Conservation (phyloP, 2,329 filamentous ascomycete species). For the Aspergillus candidus region DNA sequence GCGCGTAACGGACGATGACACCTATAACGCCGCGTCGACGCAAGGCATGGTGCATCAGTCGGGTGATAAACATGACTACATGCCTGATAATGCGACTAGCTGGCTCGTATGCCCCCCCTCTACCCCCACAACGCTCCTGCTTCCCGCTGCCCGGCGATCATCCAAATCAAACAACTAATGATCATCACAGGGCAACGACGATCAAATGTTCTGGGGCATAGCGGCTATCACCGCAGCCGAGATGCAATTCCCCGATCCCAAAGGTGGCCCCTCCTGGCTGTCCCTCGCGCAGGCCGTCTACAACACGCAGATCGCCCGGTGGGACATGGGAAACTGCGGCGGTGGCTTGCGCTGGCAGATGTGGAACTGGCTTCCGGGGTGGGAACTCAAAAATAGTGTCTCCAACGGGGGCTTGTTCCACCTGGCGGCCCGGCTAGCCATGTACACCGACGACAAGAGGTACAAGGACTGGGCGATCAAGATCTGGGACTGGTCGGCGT, state of each 20-base stretch:
- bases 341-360: conserved; percentile 79
- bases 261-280: conserved; percentile 63
- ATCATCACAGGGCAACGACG: conserved; percentile 40
- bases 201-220: conserved; percentile 71
- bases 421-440: conserved; percentile 65
- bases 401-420: conserved; percentile 75
- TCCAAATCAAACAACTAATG: conserved; percentile 29
- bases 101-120: too few relatives aligned
- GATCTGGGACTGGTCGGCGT: conserved; percentile 55
- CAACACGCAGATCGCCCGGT: conserved; percentile 64
- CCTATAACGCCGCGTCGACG: conserved; percentile 62
- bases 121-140: too few relatives aligned
- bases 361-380: conserved; percentile 65
- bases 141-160: too few relatives aligned
- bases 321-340: conserved; percentile 58
- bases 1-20: conserved; percentile 67
- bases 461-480: conserved; percentile 57
- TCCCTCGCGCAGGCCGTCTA: conserved; percentile 69
- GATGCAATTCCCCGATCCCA: conserved; percentile 64
- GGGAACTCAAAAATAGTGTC: conserved; percentile 74
- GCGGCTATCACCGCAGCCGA: conserved; percentile 71
- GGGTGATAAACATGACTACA: conserved; percentile 65
- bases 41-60: conserved; percentile 66
- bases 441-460: conserved; percentile 55
- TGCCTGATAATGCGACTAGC: conserved; percentile 46